phyloP scores from a whole-genome alignment of 2,329 filamentous ascomycete genomes.

The Parastagonospora avenae region DNA sequence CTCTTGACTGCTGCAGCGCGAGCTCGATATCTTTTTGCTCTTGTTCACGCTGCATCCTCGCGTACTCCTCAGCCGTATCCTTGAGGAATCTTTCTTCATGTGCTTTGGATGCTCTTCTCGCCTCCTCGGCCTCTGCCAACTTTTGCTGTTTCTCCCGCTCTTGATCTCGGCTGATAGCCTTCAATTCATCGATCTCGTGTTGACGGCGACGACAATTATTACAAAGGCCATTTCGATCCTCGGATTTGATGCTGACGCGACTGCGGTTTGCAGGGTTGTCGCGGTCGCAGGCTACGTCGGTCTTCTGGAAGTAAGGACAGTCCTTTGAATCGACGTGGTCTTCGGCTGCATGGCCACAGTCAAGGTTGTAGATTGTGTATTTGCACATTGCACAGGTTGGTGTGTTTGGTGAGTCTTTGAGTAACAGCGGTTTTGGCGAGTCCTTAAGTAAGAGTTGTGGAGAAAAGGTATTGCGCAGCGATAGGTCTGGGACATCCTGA shows the following conservation, averaged over 20 bases:
- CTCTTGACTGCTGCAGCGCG: conserved; percentile 12
- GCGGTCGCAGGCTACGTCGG: conserved; percentile 19
- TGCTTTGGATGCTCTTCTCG: conserved; percentile 6
- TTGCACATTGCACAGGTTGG: conserved; percentile 22
- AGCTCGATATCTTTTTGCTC: conserved; percentile 12
- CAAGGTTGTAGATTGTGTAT: conserved; percentile 22
- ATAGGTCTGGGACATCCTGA: conserved; percentile 4
- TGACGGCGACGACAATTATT: conserved; percentile 14
- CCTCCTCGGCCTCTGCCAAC: conserved; percentile 10
- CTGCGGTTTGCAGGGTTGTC: conserved; percentile 19
- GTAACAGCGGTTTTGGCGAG: neutral
- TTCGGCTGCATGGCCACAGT: conserved; percentile 24
- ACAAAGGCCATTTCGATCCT: conserved; percentile 20
- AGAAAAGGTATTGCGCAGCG: conserved; percentile 8
- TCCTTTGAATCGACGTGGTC: conserved; percentile 22
- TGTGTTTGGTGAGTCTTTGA: neutral
- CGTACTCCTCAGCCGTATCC: conserved; percentile 7
- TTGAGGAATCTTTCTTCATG: neutral
- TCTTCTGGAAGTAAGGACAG: conserved; percentile 20
- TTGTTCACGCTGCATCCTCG: conserved; percentile 4
- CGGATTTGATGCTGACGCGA: conserved; percentile 14
- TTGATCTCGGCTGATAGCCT: conserved; percentile 14
- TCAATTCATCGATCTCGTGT: conserved; percentile 11
- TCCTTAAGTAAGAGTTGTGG: conserved; percentile 4
- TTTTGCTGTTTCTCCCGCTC: conserved; percentile 10